Conservation (phyloP, 1,284 basidiomycete genomes). For the Ganoderma sinense region DNA sequence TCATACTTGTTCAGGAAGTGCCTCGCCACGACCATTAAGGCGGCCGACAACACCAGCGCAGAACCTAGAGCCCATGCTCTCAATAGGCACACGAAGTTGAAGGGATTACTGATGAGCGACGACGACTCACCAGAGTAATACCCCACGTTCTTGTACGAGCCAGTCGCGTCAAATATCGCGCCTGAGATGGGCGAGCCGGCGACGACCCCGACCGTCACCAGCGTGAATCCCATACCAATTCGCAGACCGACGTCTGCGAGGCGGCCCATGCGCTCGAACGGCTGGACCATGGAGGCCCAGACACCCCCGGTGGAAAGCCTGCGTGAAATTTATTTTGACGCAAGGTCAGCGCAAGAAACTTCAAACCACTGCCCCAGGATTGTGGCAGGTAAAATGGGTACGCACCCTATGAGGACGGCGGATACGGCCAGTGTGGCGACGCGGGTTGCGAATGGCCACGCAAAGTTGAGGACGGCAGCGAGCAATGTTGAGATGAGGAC, state of each 20-base stretch:
- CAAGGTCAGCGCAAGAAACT: too few species aligned
- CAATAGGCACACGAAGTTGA: background rate
- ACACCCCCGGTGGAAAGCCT: conserved; percentile 63
- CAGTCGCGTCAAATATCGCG: conserved; percentile 50
- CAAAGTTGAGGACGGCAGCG: conserved; percentile 57
- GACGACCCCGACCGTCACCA: conserved; percentile 50
- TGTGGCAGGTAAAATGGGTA: background rate
- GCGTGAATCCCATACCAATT: conserved; percentile 57
- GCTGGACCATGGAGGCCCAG: conserved; percentile 57
- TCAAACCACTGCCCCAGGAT: too few species aligned
- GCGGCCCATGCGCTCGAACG: conserved; percentile 61
- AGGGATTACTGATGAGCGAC: too few species aligned
- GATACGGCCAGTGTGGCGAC: conserved; percentile 50
- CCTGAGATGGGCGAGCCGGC: conserved; percentile 61
- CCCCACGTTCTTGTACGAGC: conserved; percentile 55
- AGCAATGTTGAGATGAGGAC: conserved; percentile 56
- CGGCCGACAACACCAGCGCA: background rate
- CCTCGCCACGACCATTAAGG: background rate
- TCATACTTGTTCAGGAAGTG: background rate
- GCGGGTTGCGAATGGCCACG: conserved; percentile 60
- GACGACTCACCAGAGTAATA: conserved; percentile 55
- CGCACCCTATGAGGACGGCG: conserved; percentile 19
- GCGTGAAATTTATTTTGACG: conserved; percentile 51
- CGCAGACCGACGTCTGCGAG: conserved; percentile 61
- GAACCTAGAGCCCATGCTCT: background rate